Percentiles rank a stretch among this genome's conserved stretches.
phyloP scores from a whole-genome alignment of 768 basidiomycete species.

The Serendipita sp. region DNA sequence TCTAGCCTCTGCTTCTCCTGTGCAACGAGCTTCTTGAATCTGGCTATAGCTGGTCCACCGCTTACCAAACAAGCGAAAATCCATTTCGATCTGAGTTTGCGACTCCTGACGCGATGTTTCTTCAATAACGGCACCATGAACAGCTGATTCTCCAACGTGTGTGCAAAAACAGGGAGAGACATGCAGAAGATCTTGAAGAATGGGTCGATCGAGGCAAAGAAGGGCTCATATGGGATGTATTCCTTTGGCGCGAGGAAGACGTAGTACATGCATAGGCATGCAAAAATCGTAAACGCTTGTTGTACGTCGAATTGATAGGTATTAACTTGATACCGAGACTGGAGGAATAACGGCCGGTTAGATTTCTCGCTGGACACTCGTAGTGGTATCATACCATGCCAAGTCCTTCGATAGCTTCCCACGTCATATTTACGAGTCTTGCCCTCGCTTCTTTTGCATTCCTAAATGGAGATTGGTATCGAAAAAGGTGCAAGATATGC shows the following conservation, averaged over 20 bases:
- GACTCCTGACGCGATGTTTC: background rate
- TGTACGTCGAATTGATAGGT: background rate
- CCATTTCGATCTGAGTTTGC: background rate
- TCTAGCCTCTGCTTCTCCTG: constrained; percentile 2
- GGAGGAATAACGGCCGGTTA: background rate
- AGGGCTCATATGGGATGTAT: background rate
- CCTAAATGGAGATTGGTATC: background rate
- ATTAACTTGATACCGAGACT: constrained; percentile 1
- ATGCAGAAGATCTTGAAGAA: background rate
- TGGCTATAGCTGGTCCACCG: background rate
- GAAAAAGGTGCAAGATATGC: background rate
- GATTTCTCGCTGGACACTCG: background rate
- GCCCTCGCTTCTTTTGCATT: background rate
- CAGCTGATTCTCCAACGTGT: background rate
- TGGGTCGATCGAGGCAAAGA: background rate
- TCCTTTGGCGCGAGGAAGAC: background rate
- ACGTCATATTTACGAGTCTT: constrained; percentile 2
- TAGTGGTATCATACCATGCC: background rate
- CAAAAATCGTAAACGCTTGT: background rate
- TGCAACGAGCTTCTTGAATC: background rate
- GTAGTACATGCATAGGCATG: background rate
- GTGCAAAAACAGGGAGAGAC: background rate
- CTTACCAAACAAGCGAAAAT: background rate
- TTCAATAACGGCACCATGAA: constrained; percentile 1
- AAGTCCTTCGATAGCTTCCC: background rate